These are phyloP conservation scores for Paramarasmius palmivorus DNA, from an alignment of 1,284 basidiomycete species.

Conservation along the genomic window DNA sequence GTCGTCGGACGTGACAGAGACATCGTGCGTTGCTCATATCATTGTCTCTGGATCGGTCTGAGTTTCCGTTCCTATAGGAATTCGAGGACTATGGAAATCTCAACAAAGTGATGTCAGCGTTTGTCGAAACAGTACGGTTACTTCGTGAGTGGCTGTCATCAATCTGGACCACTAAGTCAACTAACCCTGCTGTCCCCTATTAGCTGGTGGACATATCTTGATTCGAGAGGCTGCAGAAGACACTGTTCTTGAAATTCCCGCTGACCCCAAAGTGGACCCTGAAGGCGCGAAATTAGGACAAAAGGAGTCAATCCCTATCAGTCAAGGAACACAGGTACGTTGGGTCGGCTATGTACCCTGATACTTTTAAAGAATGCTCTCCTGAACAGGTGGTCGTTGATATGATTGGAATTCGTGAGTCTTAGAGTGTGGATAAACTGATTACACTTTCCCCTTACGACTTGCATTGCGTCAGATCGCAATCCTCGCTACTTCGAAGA, in stretches of 20 bases:
- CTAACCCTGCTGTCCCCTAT: background rate
- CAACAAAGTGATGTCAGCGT: slow-evolving; percentile 44
- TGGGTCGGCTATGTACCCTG: background rate
- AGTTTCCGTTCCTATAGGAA: slow-evolving; percentile 25
- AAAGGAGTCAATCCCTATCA: slow-evolving; percentile 16
- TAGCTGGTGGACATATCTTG: slow-evolving; percentile 27
- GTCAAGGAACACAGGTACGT: slow-evolving; percentile 30
- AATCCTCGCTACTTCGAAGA: slow-evolving; percentile 39
- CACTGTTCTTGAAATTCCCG: slow-evolving; percentile 19
- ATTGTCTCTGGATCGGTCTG: background rate
- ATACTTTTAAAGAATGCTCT: background rate
- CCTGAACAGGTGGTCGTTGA: slow-evolving; percentile 40
- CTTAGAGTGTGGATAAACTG: background rate
- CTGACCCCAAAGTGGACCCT: slow-evolving; percentile 21
- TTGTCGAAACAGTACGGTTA: slow-evolving; percentile 46
- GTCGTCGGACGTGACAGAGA: slow-evolving; percentile 40
- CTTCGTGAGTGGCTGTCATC: slow-evolving; percentile 37
- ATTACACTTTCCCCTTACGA: slow-evolving; percentile 4
- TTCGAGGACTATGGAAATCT: slow-evolving; percentile 45
- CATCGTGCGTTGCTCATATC: slow-evolving; percentile 31
- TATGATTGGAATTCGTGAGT: slow-evolving; percentile 53
- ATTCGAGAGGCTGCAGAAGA: slow-evolving; percentile 31
- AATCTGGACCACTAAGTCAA: background rate
- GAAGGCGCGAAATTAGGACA: slow-evolving; percentile 18
- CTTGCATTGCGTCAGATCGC: slow-evolving; percentile 23